Conservation (phyloP, 306 rosid genomes). For the Ceratonia siliqua region DNA sequence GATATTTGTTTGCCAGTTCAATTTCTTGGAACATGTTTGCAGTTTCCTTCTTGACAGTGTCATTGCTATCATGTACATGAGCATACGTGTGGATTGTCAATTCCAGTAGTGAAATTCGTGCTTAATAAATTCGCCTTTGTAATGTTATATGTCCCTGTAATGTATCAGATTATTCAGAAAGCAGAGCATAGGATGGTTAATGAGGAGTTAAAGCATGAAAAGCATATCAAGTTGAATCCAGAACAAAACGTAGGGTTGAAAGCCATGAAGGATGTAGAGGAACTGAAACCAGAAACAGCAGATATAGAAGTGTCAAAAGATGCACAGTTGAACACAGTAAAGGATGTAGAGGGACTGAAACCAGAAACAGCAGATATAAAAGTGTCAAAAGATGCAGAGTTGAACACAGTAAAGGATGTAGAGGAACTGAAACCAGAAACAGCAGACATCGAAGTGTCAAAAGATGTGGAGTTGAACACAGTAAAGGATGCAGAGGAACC, state of each 20-base stretch:
- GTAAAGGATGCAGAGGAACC: conserved; percentile 24
- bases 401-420: conserved; percentile 30
- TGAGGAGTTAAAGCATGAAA: conserved; percentile 39
- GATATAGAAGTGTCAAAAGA: conserved; percentile 28
- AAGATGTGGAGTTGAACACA: conserved; percentile 32
- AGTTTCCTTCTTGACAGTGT: neutral
- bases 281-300: conserved; percentile 31
- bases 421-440: conserved; percentile 24
- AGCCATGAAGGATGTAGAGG: conserved; percentile 32
- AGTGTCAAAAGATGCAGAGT: conserved; percentile 34
- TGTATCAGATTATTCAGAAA: conserved; percentile 44
- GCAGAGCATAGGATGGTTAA: conserved; percentile 37
- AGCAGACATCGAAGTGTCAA: neutral
- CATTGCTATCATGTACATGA: conserved; percentile 7
- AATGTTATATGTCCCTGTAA: conserved; percentile 9
- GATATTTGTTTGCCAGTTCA: neutral
- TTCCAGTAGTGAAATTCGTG: neutral
- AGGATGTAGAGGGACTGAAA: conserved; percentile 34
- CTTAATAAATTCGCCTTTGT: neutral
- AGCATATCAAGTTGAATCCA: conserved; percentile 34
- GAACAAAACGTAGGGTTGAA: conserved; percentile 36
- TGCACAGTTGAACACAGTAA: conserved; percentile 26
- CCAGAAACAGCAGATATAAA: conserved; percentile 26
- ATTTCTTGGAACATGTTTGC: conserved; percentile 17
- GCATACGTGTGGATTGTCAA: neutral